Evolutionary conservation across 805 yeast species (phyloP), one percentile per base, ranked within the genome.

Genomic region (Metschnikowia koreensis): DNA sequence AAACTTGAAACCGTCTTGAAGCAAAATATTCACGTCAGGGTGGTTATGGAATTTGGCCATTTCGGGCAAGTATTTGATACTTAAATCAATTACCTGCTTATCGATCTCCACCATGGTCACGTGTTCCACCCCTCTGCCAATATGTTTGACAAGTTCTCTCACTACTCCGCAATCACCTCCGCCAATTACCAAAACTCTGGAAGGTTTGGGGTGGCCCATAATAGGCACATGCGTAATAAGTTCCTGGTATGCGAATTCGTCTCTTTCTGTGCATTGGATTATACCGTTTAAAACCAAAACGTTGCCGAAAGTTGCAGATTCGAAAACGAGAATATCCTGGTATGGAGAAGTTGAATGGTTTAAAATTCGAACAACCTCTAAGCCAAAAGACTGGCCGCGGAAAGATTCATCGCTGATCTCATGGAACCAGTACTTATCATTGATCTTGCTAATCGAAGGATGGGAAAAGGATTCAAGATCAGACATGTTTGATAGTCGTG

Each of bases 131-230:
- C 77, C 74, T 17, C 43, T 48, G 12, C 67, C 67, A 31, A 71
- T 60, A 63, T 87, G 93, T 70, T 91, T 92, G 43, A 89, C 82
- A 15, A 89, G 84, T 67, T 91, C 97, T 62, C 97, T 80, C 37
- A 92, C 72, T 17, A 91, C 97, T 55, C 97, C 97, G 57, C 97
- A 96, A 67, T 91, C 97, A 41, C 97, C 97, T 27, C 97, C 97
- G 28, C 97, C 97, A 61, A 91, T 88, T 31, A 91, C 94, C 47
- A 91, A 78, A 9, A 90, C 96, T 49, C 77, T 80, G 60, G 80
- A 81, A 1, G 97, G 97, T 40, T 75, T 63, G 3, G 82, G 81
- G 70, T 91, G 97, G 10, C 89, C 72, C 80, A 84, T 83, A 51
- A 92, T 63, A 5, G 97, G 92, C 29, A 89, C 69, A 67, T 92